Conservation (phyloP, 352 stramenopile genomes). For the Phytophthora tentaculata region DNA sequence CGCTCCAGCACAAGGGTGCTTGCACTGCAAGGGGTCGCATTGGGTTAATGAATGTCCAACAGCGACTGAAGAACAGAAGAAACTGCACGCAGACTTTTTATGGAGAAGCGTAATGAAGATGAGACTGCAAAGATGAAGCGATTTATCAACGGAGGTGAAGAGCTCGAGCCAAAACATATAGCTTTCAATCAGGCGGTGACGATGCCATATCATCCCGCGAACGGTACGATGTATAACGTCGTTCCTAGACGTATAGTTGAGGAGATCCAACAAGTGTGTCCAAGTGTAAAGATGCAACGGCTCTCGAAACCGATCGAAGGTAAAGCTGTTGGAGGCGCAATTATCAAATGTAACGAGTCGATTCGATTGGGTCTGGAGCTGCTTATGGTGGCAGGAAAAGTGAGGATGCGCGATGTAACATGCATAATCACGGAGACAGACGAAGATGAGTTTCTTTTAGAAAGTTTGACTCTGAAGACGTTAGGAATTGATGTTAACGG, state of each 20-base stretch:
- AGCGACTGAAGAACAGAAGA: background rate
- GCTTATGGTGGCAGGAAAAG: background rate
- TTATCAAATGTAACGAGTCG: background rate
- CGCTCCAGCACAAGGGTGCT: background rate
- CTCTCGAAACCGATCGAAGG: background rate
- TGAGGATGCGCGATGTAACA: background rate
- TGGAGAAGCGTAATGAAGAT: background rate
- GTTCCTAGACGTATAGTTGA: background rate
- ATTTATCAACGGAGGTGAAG: background rate
- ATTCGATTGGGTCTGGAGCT: background rate
- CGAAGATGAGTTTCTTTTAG: background rate
- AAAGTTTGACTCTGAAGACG: background rate
- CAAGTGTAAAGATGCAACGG: background rate
- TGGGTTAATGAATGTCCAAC: background rate
- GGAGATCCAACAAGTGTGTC: background rate
- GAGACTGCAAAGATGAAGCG: background rate
- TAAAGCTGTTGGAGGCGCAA: background rate
- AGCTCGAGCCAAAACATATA: background rate
- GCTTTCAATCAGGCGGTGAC: background rate
- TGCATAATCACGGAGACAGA: background rate
- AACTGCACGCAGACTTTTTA: background rate
- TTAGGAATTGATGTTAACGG: background rate
- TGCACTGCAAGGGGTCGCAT: background rate
- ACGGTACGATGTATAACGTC: background rate
- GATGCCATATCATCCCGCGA: background rate